Conservation (phyloP, 2,329 filamentous ascomycete species). For the Pseudomassariella vexata region DNA sequence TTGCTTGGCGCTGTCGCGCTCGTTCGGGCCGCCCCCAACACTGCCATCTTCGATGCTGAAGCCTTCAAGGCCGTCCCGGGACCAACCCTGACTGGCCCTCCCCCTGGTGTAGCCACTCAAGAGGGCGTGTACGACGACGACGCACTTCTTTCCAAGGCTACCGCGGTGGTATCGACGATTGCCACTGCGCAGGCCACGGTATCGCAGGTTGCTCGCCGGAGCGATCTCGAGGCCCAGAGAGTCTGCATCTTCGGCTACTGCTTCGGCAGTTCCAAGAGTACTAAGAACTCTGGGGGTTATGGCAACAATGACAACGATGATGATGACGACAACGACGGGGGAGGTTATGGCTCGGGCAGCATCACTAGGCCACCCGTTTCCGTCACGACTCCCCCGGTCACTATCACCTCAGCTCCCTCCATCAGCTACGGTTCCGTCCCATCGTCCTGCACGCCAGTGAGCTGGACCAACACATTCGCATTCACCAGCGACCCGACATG, state of each 20-base stretch:
- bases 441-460: constrained; percentile 8
- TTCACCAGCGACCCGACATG: constrained; percentile 19
- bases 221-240: constrained; percentile 1
- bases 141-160: constrained; percentile 4
- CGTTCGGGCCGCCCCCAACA: constrained; percentile 2
- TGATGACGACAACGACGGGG: too few relatives aligned
- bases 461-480: constrained; percentile 9
- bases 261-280: neutral
- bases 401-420: constrained; percentile 1
- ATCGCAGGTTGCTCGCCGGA: constrained; percentile 2
- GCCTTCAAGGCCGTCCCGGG: constrained; percentile 5
- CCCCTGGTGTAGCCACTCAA: neutral
- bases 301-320: too few relatives aligned
- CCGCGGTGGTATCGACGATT: constrained; percentile 3
- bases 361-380: neutral
- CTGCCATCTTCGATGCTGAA: constrained; percentile 5
- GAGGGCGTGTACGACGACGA: constrained; percentile 6
- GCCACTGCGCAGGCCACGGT: constrained; percentile 3
- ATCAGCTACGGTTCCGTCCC: constrained; percentile 3
- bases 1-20: constrained; percentile 9
- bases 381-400: constrained; percentile 1
- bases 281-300: neutral
- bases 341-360: neutral
- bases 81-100: constrained; percentile 4
- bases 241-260: constrained; percentile 5